Conservation (phyloP, 2,329 filamentous ascomycete genomes). For the Alternaria triticimaculans region DNA sequence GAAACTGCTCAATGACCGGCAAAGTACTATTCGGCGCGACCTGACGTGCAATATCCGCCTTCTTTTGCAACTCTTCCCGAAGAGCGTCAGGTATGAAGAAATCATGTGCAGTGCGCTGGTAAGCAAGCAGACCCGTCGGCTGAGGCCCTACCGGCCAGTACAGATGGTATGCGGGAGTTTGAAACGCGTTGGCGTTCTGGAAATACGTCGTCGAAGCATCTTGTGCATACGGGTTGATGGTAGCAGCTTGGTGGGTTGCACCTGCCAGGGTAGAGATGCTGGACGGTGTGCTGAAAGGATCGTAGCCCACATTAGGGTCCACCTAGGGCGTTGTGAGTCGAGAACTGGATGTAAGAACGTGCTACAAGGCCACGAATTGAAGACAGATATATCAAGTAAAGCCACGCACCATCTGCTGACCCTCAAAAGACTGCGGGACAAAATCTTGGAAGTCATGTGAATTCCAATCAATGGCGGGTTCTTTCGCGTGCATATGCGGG, state of each 20-base stretch:
- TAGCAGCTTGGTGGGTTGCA: constrained; percentile 45
- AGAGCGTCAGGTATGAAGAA: constrained; percentile 90
- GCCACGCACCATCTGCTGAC: constrained; percentile 55
- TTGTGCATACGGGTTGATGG: constrained; percentile 74
- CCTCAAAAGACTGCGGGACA: constrained; percentile 63
- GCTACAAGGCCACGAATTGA: neutral
- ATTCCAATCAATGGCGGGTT: constrained; percentile 57
- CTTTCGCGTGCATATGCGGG: constrained; percentile 54
- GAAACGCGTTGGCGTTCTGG: constrained; percentile 62
- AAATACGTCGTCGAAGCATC: constrained; percentile 74
- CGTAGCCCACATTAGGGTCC: constrained; percentile 50
- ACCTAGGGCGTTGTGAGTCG: constrained; percentile 31
- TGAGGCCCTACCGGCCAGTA: constrained; percentile 89
- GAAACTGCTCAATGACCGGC: constrained; percentile 83
- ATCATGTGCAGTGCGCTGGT: constrained; percentile 86
- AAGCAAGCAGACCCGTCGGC: constrained; percentile 78
- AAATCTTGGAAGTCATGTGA: constrained; percentile 59
- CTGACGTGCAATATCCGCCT: constrained; percentile 83
- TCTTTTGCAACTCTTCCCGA: constrained; percentile 87
- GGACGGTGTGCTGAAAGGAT: constrained; percentile 52
- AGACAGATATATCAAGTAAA: neutral
- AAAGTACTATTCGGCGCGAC: constrained; percentile 81
- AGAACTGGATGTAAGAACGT: neutral
- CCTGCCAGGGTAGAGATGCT: constrained; percentile 44
- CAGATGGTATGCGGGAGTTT: constrained; percentile 74